Base-by-base conservation (phyloP, 2,329 filamentous ascomycete genomes). In the Drechslerella stenobrocha region DNA sequence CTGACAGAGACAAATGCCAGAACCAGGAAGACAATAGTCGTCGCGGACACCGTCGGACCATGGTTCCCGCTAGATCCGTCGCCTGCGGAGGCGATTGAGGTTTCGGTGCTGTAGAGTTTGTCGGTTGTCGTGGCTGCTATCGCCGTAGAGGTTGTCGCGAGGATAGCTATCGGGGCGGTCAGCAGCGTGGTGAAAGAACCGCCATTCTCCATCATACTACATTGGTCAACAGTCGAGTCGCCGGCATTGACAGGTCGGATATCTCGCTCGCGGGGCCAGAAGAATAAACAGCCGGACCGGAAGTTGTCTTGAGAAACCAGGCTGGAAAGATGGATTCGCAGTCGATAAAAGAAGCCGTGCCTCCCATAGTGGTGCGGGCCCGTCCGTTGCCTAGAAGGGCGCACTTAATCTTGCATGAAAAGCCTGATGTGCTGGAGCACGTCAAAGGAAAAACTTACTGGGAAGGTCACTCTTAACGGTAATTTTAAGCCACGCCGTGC, bases 1-100 rank as follows among this genome's bases (percentile, higher is more conserved):
- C 58, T 42, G 24, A 74, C 71, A 32, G 70, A 67, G 20, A 71
- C 15, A 26, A 72, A 71, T 23, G 72, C 63, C n/a, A 72, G 18
- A 23, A 56, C 64, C 42, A 71, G 34, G 42, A 70, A 65, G 20
- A 58, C 59, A 40, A 71, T 70, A n/a, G 70, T 72, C n/a, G 72
- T 70, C 30, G 61, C 69, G 28, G 58, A 55, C 11, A 73, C 65
- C 48, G 57, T 59, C 15, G 59, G 61, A 42, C 61, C 61, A 32
- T 66, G 61, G 30, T 66, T 34, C 15, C 47, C 61, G 40, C 52
- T 51, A n/a, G n/a, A n/a, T 52, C 59, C 53, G 50, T 58, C 53
- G 53, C 34, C 56, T 22, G 61, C 52, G 34, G 61, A 58, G 23
- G 61, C 32, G 46, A 66, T 34, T 18, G 53, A 18, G 18, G 53